Evolutionary conservation across 2,329 filamentous ascomycete genomes (phyloP), one percentile per base, ranked within the genome.

Genomic region (Leptographium galeiforme): DNA sequence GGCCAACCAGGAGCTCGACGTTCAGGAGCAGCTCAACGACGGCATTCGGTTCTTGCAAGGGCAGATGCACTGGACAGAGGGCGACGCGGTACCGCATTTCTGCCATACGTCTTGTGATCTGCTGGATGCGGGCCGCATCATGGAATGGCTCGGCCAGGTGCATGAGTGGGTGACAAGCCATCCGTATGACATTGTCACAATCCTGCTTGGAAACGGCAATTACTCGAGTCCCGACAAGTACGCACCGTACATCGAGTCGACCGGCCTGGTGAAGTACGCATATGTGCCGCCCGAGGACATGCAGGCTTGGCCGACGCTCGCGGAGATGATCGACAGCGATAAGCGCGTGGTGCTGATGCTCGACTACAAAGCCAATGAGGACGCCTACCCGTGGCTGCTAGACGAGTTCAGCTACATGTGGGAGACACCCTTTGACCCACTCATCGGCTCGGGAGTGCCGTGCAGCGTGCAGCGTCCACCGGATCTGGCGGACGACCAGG

Each of bases 391-490:
- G 0, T 96, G 88, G 80, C 77, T 95, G 44, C 74, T 95, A 43
- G 87, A 95, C 66, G 77, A 96, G 67, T 96, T 95, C 70, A 79
- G 78, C 7, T 86, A 95, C 63, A 78, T 94, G 70, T 95, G 87
- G 87, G 88, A 96, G 70, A 91, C 89, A 1, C 87, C 87, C 0
- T 96, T 95, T 64, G 87, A 89, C 52, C 89, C 81, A 4, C 19
- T 56, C 16, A 2, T 47, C 2, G 10, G 16, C 36, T 16, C 67
- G 16, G 66, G 81, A 63, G 95, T 95, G 65, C 89, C 89, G 0
- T 96, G 90, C 70, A 82, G 72, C 0, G 74, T 83, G 40, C 80
- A 95, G 63, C 82, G 90, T 0, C 89, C 90, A 0, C 87, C 87
- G 0, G 71, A 78, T 45, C 70, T 94, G 54, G 62, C 70, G 2